Base-by-base conservation (phyloP, 1,284 basidiomycete genomes). In the Albatrellus sp. region DNA sequence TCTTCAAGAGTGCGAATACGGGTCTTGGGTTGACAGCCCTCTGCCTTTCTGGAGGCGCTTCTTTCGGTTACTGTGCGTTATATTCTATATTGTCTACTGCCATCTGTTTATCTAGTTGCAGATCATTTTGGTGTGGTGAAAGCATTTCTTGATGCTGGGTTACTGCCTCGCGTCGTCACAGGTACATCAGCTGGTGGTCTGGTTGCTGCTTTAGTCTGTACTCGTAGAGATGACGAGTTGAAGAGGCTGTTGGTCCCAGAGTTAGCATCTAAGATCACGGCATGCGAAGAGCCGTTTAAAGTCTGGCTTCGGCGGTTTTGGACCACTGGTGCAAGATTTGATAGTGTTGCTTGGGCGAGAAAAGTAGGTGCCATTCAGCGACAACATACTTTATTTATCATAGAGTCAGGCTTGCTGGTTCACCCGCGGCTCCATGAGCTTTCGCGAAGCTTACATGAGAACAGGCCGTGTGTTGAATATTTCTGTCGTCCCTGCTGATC, bases 401-500 rank as follows among this genome's bases (percentile, higher is more conserved):
- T 24, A 4, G 24, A 24, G 4, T 46, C 44, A 75, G 72, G 62
- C 73, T 2, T 69, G 79, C 38, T 98, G 90, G 66, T 98, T 97
- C 62, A 98, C 92, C 5, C 74, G 81, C 50, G 96, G 96, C 3
- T 92, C 87, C 1, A 77, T 90, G 73, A 98, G 94, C 0, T 99
- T 99, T 67, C 78, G 80, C 45, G 96, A 99, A 59, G 94, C 94
- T 0, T 98, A 94, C 57, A 68, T 90, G 57, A 74, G 85, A 51
- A 99, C 96, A 0, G 94, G 96, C 19, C 75, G 90, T 47, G 90
- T 92, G 32, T 69, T 99, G 31, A 98, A 98, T 60, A 81, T 98
- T 37, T 93, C 90, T 12, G 96, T 98, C 36, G 87, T 97, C 38
- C 93, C 92, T 5, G 83, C 88, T 28, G 91, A 94, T 59, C 76